Conservation (phyloP, 345 rosid genomes). For the Citrus unshiu region DNA sequence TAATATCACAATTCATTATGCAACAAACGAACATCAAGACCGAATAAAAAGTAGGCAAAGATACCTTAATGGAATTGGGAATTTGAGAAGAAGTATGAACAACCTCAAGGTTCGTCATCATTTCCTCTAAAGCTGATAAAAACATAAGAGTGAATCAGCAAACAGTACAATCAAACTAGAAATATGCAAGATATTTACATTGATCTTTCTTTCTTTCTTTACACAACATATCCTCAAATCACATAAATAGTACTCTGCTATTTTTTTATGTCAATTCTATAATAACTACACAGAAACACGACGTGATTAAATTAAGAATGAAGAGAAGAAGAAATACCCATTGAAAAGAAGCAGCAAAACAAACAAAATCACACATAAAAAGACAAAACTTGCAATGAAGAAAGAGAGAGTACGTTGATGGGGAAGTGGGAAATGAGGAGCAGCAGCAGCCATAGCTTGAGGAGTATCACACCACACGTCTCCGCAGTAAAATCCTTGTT, state of each 20-base stretch:
- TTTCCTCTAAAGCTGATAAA: slow-evolving; percentile 25
- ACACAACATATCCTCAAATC: too few relatives aligned
- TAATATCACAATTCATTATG: background rate
- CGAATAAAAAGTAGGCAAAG: background rate
- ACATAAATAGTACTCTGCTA: background rate
- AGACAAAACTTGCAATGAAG: background rate
- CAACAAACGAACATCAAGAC: background rate
- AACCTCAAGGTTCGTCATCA: slow-evolving; percentile 35
- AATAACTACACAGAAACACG: background rate
- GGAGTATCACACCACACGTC: slow-evolving; percentile 10
- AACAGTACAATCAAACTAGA: background rate
- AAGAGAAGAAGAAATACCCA: too few relatives aligned
- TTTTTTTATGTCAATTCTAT: background rate
- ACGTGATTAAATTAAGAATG: background rate
- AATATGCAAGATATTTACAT: background rate
- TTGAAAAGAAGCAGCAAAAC: background rate
- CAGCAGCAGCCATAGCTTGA: background rate
- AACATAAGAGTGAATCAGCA: background rate
- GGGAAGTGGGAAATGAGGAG: background rate
- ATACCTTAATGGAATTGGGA: slow-evolving; percentile 29
- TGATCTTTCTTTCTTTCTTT: background rate
- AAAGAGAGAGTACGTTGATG: background rate
- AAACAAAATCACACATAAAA: background rate
- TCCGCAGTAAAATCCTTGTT: slow-evolving; percentile 16
- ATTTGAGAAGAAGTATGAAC: slow-evolving; percentile 31